Evolutionary conservation across 2,329 filamentous ascomycete species (phyloP), one percentile per base, ranked within the genome.

Genomic region (Ceratocystis destructans): DNA sequence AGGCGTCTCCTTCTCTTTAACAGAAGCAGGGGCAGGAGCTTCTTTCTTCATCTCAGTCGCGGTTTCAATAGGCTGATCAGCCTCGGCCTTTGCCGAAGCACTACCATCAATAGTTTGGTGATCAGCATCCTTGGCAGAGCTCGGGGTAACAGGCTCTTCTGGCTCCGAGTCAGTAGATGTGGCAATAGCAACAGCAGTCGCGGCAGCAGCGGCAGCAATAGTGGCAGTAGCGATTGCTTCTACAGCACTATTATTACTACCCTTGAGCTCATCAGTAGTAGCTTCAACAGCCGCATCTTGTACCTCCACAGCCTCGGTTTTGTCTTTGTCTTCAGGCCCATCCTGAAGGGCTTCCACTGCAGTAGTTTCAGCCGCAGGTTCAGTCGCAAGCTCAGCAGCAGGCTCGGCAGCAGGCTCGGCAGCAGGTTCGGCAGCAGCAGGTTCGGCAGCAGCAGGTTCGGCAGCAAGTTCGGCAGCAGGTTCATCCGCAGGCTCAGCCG

Each of bases 381-480:
- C 10, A 17, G 20, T 25, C 10, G 28, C 45, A 64, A 28, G 12
- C 46, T 64, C 45, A 15, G 44, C 41, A 50, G 37, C 59, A 33
- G 61, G 37, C 45, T 68, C 67, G 12, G 65, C 65, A 37, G 17
- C 5, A 33, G 28, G 31, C 2, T 64, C 66, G 59, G 46, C 63
- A 31, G n/a, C 66, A 45, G 44, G 1, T 1, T 22, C 22, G 22
- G 22, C 1, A 22, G 44, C 44, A n/a, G n/a, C 44, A n/a, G n/a
- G 22, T 45, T 66, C 59, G 33, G 2, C 22, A 46, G 2, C 22
- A 25, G 22, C 22, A 25, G 33, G 28, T n/a, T 67, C 66, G 37
- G 17, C 20, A 10, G 17, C 37, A 8, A 62, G 22, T 20, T 64
- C 53, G 7, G 37, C 59, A 5, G 20, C 5, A 62, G 61, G 33